Percentiles rank a stretch among this genome's conserved stretches.
phyloP scores from a whole-genome alignment of 2,329 filamentous ascomycete species.

The Tricladium varicosporioides region DNA sequence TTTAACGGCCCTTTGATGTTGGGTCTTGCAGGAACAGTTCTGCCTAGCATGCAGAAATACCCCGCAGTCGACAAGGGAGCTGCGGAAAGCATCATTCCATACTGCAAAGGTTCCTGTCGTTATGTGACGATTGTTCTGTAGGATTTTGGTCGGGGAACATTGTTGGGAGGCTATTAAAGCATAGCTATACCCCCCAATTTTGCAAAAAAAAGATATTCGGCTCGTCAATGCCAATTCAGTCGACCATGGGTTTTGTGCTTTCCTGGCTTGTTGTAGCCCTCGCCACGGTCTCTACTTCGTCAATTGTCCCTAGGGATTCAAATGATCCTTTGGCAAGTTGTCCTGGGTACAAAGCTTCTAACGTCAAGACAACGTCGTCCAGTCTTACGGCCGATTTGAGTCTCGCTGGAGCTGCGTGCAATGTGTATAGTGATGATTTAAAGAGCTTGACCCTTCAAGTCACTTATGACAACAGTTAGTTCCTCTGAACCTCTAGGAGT shows the following conservation, averaged over 20 bases:
- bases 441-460: slow-evolving; percentile 56
- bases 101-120: not conserved
- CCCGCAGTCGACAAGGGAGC: slow-evolving; percentile 1
- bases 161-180: not conserved
- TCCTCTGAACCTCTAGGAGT: not conserved
- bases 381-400: slow-evolving; percentile 67
- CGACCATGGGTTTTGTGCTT: slow-evolving; percentile 19
- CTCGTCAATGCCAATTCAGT: not conserved
- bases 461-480: slow-evolving; percentile 54
- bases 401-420: slow-evolving; percentile 68
- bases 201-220: not conserved
- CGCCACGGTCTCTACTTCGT: slow-evolving; percentile 12
- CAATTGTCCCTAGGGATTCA: slow-evolving; percentile 7
- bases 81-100: not conserved
- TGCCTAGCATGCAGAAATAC: not conserved
- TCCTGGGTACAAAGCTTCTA: slow-evolving; percentile 64
- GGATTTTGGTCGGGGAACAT: not conserved
- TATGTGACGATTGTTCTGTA: not conserved
- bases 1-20: not conserved
- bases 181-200: not conserved
- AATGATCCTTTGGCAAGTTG: slow-evolving; percentile 41
- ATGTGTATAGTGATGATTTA: slow-evolving; percentile 75
- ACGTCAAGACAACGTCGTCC: slow-evolving; percentile 50
- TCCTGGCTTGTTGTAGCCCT: slow-evolving; percentile 14
- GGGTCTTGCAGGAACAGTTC: not conserved